Evolutionary conservation across 192 early-diverging fungal species (phyloP).

Genomic region (Backusella morwellensis): DNA sequence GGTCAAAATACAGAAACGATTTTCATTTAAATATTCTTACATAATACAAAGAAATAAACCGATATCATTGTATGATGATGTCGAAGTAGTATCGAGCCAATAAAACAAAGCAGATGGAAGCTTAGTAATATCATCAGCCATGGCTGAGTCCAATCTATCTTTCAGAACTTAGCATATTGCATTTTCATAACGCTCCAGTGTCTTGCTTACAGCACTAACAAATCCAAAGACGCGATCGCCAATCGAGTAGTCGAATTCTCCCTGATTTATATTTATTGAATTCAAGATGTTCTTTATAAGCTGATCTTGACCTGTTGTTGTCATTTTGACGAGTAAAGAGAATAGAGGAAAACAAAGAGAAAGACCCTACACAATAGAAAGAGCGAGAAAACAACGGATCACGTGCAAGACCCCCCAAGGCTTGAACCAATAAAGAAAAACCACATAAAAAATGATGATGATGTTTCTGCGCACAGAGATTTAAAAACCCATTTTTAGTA

Average conservation of each 20-base stretch:
- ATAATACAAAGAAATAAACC: constrained; percentile 39
- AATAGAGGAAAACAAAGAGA: neutral
- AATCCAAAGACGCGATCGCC: neutral
- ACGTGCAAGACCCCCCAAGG: neutral
- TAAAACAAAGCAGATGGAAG: constrained; percentile 39
- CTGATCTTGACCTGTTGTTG: neutral
- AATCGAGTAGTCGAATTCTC: neutral
- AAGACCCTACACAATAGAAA: too few relatives aligned
- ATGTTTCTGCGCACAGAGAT: neutral
- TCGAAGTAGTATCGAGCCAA: constrained; percentile 35
- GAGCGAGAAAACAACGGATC: neutral
- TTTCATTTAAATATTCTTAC: constrained; percentile 20
- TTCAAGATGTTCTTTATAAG: neutral
- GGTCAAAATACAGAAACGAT: neutral
- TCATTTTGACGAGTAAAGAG: neutral
- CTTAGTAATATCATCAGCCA: constrained; percentile 42
- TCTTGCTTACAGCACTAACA: neutral
- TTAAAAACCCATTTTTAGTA: neutral
- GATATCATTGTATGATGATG: constrained; percentile 40
- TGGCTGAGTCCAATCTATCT: constrained; percentile 53
- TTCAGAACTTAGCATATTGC: neutral
- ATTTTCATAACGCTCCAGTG: neutral
- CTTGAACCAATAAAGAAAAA: neutral
- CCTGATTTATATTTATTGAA: neutral
- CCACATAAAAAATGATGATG: neutral